Evolutionary conservation across 2,329 filamentous ascomycete species (phyloP).

Genomic region (Aschersonia sp.): DNA sequence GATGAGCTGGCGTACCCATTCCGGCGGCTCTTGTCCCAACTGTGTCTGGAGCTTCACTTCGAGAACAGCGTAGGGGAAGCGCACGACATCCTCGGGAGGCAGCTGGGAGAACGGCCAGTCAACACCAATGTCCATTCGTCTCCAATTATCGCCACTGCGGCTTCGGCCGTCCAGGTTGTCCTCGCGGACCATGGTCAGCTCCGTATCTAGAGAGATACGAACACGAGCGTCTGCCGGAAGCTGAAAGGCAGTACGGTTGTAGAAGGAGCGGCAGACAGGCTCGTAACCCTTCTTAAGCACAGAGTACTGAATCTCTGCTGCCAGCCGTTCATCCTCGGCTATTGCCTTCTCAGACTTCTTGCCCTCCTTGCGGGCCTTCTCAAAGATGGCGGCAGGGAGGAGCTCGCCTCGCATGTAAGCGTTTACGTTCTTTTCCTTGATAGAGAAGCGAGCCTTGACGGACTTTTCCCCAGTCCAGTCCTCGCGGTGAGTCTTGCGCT

Average conservation of each 20-base stretch:
- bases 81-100: slow-evolving; percentile 68
- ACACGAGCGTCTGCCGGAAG: slow-evolving; percentile 91
- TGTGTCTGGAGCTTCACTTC: slow-evolving; percentile 98
- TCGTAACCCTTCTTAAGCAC: slow-evolving; percentile 74
- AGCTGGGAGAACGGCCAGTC: slow-evolving; percentile 90
- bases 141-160: slow-evolving; percentile 80
- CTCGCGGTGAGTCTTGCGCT: slow-evolving; percentile 94
- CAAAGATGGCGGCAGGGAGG: slow-evolving; percentile 79
- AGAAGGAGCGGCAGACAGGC: slow-evolving; percentile 90
- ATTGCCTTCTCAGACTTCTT: slow-evolving; percentile 92
- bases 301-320: slow-evolving; percentile 86
- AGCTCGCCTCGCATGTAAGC: slow-evolving; percentile 74
- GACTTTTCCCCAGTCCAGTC: slow-evolving; percentile 99
- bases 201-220: slow-evolving; percentile 91
- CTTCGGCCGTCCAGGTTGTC: slow-evolving; percentile 77
- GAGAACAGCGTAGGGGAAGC: slow-evolving; percentile 90
- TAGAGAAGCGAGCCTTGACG: slow-evolving; percentile 87
- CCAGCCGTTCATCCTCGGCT: slow-evolving; percentile 76
- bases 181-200: slow-evolving; percentile 87
- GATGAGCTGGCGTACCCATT: slow-evolving; percentile 91
- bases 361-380: slow-evolving; percentile 88
- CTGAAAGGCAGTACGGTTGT: slow-evolving; percentile 96
- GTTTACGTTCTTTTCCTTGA: slow-evolving; percentile 97
- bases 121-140: slow-evolving; percentile 92
- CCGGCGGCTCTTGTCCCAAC: slow-evolving; percentile 82